A percentile compares a stretch with the other conserved stretches of the same genome.
Conservation (phyloP, 164 flowering plant genomes). For the Protea cynaroides region DNA sequence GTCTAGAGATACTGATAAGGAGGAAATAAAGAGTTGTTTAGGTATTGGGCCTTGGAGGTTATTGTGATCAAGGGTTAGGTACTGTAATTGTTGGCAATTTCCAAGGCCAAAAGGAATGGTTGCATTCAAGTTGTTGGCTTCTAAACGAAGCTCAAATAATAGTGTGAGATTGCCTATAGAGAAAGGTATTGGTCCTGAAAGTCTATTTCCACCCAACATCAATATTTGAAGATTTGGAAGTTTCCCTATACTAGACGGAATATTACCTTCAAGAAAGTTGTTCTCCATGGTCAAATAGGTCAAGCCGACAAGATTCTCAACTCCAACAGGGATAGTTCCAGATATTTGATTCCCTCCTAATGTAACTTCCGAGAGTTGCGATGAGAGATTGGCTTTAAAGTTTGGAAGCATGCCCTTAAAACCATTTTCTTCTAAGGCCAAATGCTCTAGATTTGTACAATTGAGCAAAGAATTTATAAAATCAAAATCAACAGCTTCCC, state of each 20-base stretch:
- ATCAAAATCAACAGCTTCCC: background rate
- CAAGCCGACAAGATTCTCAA: background rate
- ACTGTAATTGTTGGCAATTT: background rate
- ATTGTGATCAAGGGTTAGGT: background rate
- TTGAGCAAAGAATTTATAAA: background rate
- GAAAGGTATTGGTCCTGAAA: conserved; percentile 3
- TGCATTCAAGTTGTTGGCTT: no score
- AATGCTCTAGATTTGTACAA: background rate
- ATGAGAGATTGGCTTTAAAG: background rate
- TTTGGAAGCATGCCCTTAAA: no score
- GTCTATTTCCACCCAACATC: background rate
- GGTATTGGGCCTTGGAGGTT: conserved; percentile 2
- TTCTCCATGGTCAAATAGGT: background rate
- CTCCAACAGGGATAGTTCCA: no score
- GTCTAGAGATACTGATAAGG: background rate
- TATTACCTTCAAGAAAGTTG: background rate
- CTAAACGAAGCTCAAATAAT: background rate
- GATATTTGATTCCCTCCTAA: background rate
- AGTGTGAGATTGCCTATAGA: background rate
- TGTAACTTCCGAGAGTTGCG: background rate
- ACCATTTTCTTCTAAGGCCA: no score
- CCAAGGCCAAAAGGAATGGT: no score
- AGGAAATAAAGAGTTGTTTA: background rate
- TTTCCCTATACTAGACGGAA: conserved; percentile 5
- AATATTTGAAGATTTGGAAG: conserved; percentile 1